These are phyloP conservation scores for Populus hybrid DNA, from an alignment of 441 rosid genomes.

Conservation along the genomic window DNA sequence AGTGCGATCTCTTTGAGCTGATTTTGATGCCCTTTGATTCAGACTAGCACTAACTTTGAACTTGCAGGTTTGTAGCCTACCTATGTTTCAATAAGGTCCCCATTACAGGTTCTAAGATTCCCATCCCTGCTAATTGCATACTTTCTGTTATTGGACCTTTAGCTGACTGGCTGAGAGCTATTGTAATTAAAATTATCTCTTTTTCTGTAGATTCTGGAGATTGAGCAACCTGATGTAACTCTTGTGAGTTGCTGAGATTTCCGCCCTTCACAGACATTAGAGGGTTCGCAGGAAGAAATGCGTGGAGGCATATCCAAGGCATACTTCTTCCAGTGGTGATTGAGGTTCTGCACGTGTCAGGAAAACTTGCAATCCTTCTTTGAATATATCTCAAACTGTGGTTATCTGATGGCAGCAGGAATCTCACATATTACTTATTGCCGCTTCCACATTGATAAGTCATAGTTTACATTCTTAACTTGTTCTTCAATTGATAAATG, in stretches of 20 bases:
- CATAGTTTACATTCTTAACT: slow-evolving; percentile 19
- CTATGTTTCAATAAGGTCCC: slow-evolving; percentile 2
- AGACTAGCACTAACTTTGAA: slow-evolving; percentile 5
- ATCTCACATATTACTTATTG: not conserved
- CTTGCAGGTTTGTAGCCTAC: slow-evolving; percentile 13
- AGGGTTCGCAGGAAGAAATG: slow-evolving; percentile 12
- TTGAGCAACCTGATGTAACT: slow-evolving; percentile 21
- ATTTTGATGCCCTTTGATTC: slow-evolving; percentile 14
- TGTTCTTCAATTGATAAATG: slow-evolving; percentile 25
- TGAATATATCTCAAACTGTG: slow-evolving; percentile 1
- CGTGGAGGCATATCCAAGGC: slow-evolving; percentile 3
- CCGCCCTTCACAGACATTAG: slow-evolving; percentile 4
- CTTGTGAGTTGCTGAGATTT: slow-evolving; percentile 18
- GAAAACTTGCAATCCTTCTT: slow-evolving; percentile 20
- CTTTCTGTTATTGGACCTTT: slow-evolving; percentile 2
- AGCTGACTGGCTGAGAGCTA: slow-evolving; percentile 1
- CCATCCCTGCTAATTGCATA: slow-evolving; percentile 10
- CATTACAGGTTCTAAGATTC: slow-evolving; percentile 3
- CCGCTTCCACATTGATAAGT: not conserved
- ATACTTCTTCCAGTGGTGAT: slow-evolving; percentile 1
- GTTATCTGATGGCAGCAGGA: slow-evolving; percentile 15
- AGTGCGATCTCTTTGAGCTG: slow-evolving; percentile 3
- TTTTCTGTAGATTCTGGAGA: slow-evolving; percentile 32
- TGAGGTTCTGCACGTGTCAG: slow-evolving; percentile 12
- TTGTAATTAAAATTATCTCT: slow-evolving; percentile 1